Evolutionary conservation across 2,329 filamentous ascomycete species (phyloP).

Genomic region (Colletotrichum cereale): DNA sequence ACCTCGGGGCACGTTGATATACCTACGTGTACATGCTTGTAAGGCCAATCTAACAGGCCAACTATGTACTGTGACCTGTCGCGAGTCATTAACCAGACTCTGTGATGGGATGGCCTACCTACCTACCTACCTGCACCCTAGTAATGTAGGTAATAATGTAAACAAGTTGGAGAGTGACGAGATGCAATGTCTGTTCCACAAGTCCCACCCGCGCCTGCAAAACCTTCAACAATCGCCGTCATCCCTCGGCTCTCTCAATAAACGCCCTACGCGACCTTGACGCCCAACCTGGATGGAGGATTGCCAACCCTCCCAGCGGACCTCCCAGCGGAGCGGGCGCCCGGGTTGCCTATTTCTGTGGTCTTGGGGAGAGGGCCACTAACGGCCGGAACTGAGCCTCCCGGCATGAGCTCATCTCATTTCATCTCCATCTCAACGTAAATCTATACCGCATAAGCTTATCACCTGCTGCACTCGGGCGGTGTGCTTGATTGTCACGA

Average conservation of each 20-base stretch:
- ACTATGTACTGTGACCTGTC: too few species aligned
- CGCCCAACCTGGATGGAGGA: background rate
- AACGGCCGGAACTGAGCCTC: conserved; percentile 35
- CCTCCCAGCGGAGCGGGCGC: too few species aligned
- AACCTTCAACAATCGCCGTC: background rate
- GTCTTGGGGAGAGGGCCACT: conserved; percentile 4
- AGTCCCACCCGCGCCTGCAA: background rate
- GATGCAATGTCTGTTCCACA: background rate
- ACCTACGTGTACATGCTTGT: background rate
- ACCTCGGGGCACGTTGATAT: too few species aligned
- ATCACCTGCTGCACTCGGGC: background rate
- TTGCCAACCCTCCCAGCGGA: background rate
- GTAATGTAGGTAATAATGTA: background rate
- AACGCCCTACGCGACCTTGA: background rate
- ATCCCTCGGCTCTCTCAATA: background rate
- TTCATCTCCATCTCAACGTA: conserved; percentile 17
- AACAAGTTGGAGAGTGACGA: background rate
- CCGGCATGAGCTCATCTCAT: conserved; percentile 38
- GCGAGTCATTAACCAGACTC: too few species aligned
- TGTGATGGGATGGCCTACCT: too few species aligned
- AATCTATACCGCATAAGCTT: conserved; percentile 9
- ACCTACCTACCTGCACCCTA: too few species aligned
- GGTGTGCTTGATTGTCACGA: conserved; percentile 10
- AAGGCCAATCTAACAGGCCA: too few species aligned
- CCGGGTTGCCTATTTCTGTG: background rate